Conservation (phyloP, 2,329 filamentous ascomycete species). For the Ophiobolus disseminans region DNA sequence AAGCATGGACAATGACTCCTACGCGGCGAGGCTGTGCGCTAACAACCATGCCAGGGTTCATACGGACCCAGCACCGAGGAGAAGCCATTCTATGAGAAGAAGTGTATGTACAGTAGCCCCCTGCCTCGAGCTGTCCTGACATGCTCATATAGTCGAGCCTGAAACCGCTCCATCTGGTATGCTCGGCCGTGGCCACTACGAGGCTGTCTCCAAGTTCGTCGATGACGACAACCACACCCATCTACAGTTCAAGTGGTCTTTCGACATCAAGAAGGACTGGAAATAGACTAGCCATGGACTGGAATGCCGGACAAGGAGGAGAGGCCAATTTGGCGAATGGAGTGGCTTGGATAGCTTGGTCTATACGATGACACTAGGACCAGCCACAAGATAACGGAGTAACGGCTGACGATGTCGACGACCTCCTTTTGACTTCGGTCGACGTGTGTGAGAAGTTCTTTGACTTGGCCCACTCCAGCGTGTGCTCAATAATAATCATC, state of each 20-base stretch:
- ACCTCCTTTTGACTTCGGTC: conserved; percentile 19
- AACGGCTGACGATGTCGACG: conserved; percentile 35
- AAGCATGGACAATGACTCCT: conserved; percentile 42
- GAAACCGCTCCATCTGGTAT: conserved; percentile 94
- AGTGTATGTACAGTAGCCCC: conserved; percentile 68
- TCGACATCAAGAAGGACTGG: conserved; percentile 98
- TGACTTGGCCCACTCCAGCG: no score
- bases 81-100: conserved; percentile 85
- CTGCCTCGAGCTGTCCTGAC: conserved; percentile 13
- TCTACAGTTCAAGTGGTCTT: conserved; percentile 92
- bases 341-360: conserved; percentile 13
- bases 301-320: not conserved
- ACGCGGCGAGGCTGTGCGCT: conserved; percentile 7
- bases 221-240: conserved; percentile 94
- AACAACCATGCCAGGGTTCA: conserved; percentile 69
- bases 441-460: conserved; percentile 9
- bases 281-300: conserved; percentile 49
- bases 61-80: conserved; percentile 92
- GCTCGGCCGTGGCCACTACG: conserved; percentile 88
- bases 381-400: conserved; percentile 31
- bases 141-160: conserved; percentile 70
- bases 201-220: conserved; percentile 85
- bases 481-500: no score
- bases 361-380: conserved; percentile 21
- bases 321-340: conserved; percentile 13